Evolutionary conservation across 192 early-diverging fungal genomes (phyloP), one percentile per base, ranked within the genome.

Genomic region (Haplosporangium gracile): DNA sequence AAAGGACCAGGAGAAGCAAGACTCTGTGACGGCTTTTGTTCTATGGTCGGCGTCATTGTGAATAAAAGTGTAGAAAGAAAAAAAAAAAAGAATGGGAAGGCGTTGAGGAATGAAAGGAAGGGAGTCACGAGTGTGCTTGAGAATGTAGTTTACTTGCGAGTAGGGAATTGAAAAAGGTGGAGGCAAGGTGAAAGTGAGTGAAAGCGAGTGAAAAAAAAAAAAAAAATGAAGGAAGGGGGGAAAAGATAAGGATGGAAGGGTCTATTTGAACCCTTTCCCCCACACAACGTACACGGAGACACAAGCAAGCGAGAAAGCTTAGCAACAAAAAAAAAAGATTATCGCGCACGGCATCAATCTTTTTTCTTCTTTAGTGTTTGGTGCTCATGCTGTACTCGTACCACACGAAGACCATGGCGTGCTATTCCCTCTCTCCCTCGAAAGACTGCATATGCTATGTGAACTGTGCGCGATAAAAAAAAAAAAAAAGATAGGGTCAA

Each of bases 281-380:
- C 69, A 38, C 13, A 69, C 38, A 34, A 70, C 15, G 38, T 18
- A 40, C 20, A 42, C 18, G 18, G 11, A 8, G 4, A 15, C 36
- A 5, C 26, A 16, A 49, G 16, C 47, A 20, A 49, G 11, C 42
- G 15, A 20, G 47, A 16, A 20, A 18, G 15, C 47, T 7, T 2
- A 39, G 13, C 34, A 42, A 20, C 16, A 24, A 40, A 24, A 40
- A 70, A 70, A 70, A 70, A 36, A 70, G 69, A 70, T 70, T 70
- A 70, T 70, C 69, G 69, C 69, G 69, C 38, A 40, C 69, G 69
- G 60, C 60, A 63, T 63, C 60, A 29, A 63, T 32, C 26, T 63
- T 13, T 63, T 63, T 63, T 63, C 26, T 32, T 18, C 47, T 29
- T 63, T 29, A 2, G 5, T 63, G 3, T 26, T 63, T 63, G 26